Evolutionary conservation across 1,139 yeast genomes (phyloP), one percentile per base, ranked within the genome.

Genomic region (Pichia sp.): DNA sequence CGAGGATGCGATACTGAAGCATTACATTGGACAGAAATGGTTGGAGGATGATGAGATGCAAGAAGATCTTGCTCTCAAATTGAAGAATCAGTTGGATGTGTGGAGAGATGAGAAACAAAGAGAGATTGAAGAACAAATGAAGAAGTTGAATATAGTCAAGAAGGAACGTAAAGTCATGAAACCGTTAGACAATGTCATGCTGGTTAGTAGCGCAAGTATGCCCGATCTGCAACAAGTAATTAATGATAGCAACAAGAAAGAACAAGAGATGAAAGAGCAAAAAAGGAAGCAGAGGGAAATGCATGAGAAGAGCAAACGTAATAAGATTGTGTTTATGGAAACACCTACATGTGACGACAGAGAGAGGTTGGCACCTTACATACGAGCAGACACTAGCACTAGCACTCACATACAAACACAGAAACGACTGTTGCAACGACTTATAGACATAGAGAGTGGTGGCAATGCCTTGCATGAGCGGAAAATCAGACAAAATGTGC

Each of bases 251-350:
- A 26, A 39, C 19, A 25, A 27, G 5, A 19, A 31, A 11, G 35
- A 33, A 5, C 20, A 18, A n/a, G 35, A 28, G 16, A 11, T 18
- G 1, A 22, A 13, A 18, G 39, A 35, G 7, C 13, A 17, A 3
- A 34, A 37, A 18, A 25, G 22, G 14, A 22, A 23, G n/a, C 28
- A 31, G 6, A 27, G 37, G 7, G 40, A 39, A 20, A 29, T 36
- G 25, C 32, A 34, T 4, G 43, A 40, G 13, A 29, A 33, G 20
- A 34, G 40, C 23, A 37, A 34, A 28, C 18, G 31, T 4, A 40
- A 38, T 15, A 40, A 42, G 9, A 42, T 42, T 23, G 47, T 45
- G 12, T 45, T 45, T 17, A 40, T 45, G 47, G 41, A 38, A 29
- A 38, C 40, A 14, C 31, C 37, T 15, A 35, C 30, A 35, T 37